Evolutionary conservation across 768 basidiomycete genomes (phyloP), one percentile per base, ranked within the genome.

Genomic region (Suillus lakei): DNA sequence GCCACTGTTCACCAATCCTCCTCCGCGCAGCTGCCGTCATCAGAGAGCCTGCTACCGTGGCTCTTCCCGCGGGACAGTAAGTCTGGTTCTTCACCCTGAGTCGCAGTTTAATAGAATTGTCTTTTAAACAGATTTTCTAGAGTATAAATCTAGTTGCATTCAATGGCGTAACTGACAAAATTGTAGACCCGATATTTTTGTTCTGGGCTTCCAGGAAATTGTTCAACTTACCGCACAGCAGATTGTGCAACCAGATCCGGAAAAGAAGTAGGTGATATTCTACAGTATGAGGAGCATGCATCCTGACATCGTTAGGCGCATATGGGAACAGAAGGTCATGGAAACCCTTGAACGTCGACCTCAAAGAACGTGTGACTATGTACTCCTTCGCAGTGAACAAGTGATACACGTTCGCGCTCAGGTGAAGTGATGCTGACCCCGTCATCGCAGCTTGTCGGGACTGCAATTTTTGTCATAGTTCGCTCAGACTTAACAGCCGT

Each of bases 221-320:
- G 98, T 99, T 0, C 95, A 96, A 5, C 85, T 99, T 55, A 98
- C 95, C n/a, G 95, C 98, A 3, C 95, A 96, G 71, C 96, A 98
- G 75, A 98, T 99, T 50, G 84, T 98, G 18, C 96, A 98, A 76
- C 91, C 96, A 7, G 96, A 98, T 77, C 95, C 96, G 1, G 95
- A 95, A 73, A 96, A 95, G 79, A 86, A 88, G 94, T 91, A 61
- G 28, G 81, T 61, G n/a, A 13, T 13, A 39, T n/a, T 16, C 55
- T 55, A n/a, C 28, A 28, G 51, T 30, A 44, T 43, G 43, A 55
- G 6, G 55, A 46, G 26, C 23, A 48, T n/a, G 44, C 12, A 23
- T 12, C 64, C 32, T 64, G 39, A 56, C 41, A 10, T 15, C 41
- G 9, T 46, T 71, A 98, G 96, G 64, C 90, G 89, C 4, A 76